Conservation (phyloP, 352 stramenopile species). For the Phytophthora pisi region DNA sequence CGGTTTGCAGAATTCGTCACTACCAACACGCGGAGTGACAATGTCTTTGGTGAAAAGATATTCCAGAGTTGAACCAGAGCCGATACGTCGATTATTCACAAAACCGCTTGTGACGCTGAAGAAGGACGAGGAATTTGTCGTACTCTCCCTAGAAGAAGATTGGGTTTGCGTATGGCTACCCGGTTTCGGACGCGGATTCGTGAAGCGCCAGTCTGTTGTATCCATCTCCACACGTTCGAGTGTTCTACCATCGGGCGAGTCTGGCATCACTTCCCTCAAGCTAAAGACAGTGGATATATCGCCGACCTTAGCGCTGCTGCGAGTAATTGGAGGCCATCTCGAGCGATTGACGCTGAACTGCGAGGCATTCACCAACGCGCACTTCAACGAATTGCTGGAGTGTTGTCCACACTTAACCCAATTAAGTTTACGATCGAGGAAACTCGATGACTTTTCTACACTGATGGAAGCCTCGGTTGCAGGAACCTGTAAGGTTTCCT, state of each 20-base stretch:
- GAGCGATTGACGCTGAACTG: conserved; percentile 22
- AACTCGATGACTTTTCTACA: conserved; percentile 28
- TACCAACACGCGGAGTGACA: neutral
- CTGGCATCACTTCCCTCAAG: conserved; percentile 14
- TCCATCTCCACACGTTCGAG: conserved; percentile 8
- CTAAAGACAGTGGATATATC: conserved; percentile 20
- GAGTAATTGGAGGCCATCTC: conserved; percentile 15
- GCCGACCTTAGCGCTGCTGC: conserved; percentile 21
- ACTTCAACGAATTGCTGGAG: conserved; percentile 17
- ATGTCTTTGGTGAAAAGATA: conserved; percentile 19
- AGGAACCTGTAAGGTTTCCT: conserved; percentile 15
- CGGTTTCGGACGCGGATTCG: conserved; percentile 27
- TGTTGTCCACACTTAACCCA: conserved; percentile 25
- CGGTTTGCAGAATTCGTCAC: neutral
- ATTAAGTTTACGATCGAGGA: conserved; percentile 12
- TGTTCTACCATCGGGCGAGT: neutral
- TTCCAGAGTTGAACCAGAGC: conserved; percentile 22
- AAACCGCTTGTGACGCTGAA: conserved; percentile 17
- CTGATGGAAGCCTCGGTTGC: conserved; percentile 16
- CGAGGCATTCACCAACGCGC: conserved; percentile 16
- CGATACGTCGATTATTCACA: conserved; percentile 21
- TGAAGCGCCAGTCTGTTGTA: conserved; percentile 15
- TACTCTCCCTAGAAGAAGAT: conserved; percentile 10
- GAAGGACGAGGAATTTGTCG: conserved; percentile 5
- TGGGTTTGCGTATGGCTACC: conserved; percentile 33